phyloP scores from a whole-genome alignment of 2,329 filamentous ascomycete genomes.

The Phoma sp. region DNA sequence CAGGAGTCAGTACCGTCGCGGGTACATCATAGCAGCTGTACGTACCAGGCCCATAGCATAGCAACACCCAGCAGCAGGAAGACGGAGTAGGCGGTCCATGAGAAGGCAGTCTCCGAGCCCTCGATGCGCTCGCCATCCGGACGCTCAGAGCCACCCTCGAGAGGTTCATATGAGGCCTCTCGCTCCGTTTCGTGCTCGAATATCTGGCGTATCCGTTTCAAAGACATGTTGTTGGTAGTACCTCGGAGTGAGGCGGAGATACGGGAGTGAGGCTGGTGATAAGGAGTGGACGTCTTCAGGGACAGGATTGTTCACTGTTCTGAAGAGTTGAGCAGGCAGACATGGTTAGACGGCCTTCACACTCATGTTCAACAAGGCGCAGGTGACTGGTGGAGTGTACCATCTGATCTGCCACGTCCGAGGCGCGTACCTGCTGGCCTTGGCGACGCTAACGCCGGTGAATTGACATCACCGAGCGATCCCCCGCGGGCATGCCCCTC shows the following conservation, averaged over 20 bases:
- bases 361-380: conserved; percentile 26
- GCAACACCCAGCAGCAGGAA: conserved; percentile 87
- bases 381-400: conserved; percentile 18
- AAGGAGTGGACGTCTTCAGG: conserved; percentile 18
- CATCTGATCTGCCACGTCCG: conserved; percentile 9
- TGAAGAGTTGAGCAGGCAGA: conserved; percentile 19
- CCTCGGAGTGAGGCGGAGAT: conserved; percentile 16
- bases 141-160: conserved; percentile 47
- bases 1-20: conserved; percentile 13
- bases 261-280: conserved; percentile 12
- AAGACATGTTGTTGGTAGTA: conserved; percentile 23
- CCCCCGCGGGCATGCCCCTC: conserved; percentile 20
- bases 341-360: conserved; percentile 25
- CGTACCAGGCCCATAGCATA: conserved; percentile 97
- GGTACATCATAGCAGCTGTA: not conserved
- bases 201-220: conserved; percentile 47
- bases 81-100: conserved; percentile 84
- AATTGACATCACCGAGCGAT: conserved; percentile 18
- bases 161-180: conserved; percentile 46
- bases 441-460: conserved; percentile 9
- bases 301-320: not conserved
- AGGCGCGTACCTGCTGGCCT: conserved; percentile 13
- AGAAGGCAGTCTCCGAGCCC: conserved; percentile 62
- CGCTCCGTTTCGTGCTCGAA: conserved; percentile 37
- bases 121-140: conserved; percentile 46